Percentiles rank a stretch among this genome's conserved stretches.
Evolutionary conservation across 768 basidiomycete genomes (phyloP).

Genomic region (Amanita polypyramis): DNA sequence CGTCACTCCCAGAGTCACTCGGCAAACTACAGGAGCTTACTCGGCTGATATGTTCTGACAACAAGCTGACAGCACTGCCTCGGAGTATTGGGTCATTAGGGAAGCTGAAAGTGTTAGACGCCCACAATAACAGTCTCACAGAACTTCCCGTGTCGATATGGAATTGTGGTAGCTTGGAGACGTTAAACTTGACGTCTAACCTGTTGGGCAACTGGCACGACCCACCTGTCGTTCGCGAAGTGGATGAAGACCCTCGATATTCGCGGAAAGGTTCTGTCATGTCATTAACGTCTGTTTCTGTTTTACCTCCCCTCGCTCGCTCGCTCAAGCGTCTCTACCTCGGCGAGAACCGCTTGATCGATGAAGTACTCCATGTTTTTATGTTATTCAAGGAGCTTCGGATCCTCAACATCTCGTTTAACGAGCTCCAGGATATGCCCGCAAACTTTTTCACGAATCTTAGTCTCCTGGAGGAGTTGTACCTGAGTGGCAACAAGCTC

Average conservation of each 20-base stretch:
- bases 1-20: constrained; percentile 72
- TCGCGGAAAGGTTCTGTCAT: constrained; percentile 7
- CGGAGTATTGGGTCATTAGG: constrained; percentile 64
- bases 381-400: constrained; percentile 67
- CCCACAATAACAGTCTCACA: constrained; percentile 83
- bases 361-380: constrained; percentile 67
- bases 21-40: constrained; percentile 64
- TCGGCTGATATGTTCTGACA: constrained; percentile 82
- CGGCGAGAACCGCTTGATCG: constrained; percentile 80
- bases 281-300: constrained; percentile 21
- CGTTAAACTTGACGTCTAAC: constrained; percentile 86
- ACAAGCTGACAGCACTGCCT: constrained; percentile 72
- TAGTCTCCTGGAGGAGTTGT: constrained; percentile 69
- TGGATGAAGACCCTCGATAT: neutral
- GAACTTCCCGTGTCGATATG: constrained; percentile 72
- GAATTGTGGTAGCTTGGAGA: constrained; percentile 64
- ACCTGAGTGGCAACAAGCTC: constrained; percentile 92
- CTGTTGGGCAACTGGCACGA: constrained; percentile 64
- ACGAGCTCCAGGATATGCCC: constrained; percentile 86
- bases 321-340: constrained; percentile 75
- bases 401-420: constrained; percentile 89
- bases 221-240: constrained; percentile 29
- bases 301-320: constrained; percentile 49
- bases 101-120: constrained; percentile 68
- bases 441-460: constrained; percentile 64